Percentiles rank a stretch among this genome's conserved stretches.
phyloP scores from a whole-genome alignment of 75 land plant genomes.

The Isoetes taiwanensis region DNA sequence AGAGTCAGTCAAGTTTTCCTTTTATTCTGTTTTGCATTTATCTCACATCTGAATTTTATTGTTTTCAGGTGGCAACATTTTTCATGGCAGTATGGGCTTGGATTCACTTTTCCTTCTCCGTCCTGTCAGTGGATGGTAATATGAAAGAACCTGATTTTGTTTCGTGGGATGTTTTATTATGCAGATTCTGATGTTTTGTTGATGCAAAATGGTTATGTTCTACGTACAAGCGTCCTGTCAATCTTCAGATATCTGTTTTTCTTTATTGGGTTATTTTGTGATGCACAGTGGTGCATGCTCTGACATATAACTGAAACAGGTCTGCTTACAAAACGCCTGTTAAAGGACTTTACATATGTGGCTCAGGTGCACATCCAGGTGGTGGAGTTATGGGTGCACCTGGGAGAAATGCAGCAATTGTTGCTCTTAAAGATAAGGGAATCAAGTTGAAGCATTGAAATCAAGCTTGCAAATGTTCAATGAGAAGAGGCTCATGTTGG shows the following conservation, averaged over 20 bases:
- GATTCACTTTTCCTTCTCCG: conserved; percentile 87
- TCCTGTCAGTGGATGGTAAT: conserved; percentile 88
- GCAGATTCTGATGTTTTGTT: not conserved
- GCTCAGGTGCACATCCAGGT: conserved; percentile 96
- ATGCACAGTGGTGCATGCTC: not conserved
- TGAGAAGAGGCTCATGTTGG: too few species aligned
- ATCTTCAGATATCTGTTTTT: not conserved
- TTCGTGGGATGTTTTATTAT: not conserved
- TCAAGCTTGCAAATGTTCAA: too few species aligned
- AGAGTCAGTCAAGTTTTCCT: too few species aligned
- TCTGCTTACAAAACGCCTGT: conserved; percentile 80
- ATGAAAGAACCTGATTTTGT: not conserved
- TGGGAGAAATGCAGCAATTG: conserved; percentile 83
- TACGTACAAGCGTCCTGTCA: not conserved
- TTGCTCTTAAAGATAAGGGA: conserved; percentile 65
- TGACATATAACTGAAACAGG: too few species aligned
- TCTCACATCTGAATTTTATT: too few species aligned
- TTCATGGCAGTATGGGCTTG: conserved; percentile 97
- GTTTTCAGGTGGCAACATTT: conserved; percentile 83
- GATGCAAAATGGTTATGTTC: not conserved
- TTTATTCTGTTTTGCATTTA: too few species aligned
- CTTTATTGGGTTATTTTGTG: not conserved
- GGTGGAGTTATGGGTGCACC: conserved; percentile 99
- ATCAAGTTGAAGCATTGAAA: too few species aligned
- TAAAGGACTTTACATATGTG: conserved; percentile 75